Evolutionary conservation across 225 moss, liverwort and hornwort species (phyloP).

Genomic region (Pseudisothecium myosuroides): DNA sequence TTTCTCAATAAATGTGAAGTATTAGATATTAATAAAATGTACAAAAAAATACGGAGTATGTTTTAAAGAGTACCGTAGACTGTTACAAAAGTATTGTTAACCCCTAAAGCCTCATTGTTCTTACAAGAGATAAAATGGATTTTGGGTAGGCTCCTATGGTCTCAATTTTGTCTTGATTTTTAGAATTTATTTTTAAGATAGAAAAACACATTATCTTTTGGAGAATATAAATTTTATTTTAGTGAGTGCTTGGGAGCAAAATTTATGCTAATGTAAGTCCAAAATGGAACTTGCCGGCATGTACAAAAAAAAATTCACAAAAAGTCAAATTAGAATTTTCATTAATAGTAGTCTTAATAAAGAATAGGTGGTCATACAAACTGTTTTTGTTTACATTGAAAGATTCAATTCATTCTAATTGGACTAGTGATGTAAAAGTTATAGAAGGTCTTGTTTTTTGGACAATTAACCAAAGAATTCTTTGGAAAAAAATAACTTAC

Average conservation of each 20-base stretch:
- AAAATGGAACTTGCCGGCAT: fast-evolving
- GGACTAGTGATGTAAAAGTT: neutral
- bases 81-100: neutral
- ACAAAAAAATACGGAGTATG: no score
- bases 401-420: neutral
- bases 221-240: neutral
- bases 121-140: no score
- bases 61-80: neutral
- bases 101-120: no score
- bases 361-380: fast-evolving
- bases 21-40: neutral
- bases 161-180: neutral
- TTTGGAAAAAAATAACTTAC: neutral
- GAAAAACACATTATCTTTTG: neutral
- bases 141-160: neutral
- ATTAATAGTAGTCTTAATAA: neutral
- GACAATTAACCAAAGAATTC: fast-evolving
- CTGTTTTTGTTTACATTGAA: neutral
- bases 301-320: no score
- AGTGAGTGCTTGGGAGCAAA: fast-evolving
- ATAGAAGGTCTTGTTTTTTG: neutral
- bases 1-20: neutral
- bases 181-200: neutral
- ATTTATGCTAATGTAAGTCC: neutral
- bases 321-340: neutral